These are phyloP conservation scores for Pythium plurisporium DNA, from an alignment of 352 stramenopile species.

Conservation along the genomic window DNA sequence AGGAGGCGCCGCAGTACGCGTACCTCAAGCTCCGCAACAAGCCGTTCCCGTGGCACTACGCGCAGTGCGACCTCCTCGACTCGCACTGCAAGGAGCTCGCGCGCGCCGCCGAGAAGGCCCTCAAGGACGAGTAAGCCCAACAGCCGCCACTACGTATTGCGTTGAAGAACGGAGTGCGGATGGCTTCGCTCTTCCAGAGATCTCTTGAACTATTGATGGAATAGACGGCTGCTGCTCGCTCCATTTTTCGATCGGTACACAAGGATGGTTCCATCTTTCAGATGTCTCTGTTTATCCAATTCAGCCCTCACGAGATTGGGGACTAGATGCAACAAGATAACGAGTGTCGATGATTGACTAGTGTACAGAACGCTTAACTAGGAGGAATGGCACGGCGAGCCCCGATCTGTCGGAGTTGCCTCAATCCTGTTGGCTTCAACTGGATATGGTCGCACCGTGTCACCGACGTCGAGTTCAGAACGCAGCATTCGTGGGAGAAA, in stretches of 20 bases:
- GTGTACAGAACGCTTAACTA: not conserved
- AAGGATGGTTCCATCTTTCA: not conserved
- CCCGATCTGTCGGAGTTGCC: no score
- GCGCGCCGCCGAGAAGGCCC: constrained; percentile 57
- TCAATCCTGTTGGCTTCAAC: no score
- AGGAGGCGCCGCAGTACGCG: constrained; percentile 57
- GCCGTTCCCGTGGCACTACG: constrained; percentile 78
- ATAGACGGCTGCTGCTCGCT: constrained; percentile 1
- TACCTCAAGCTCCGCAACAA: constrained; percentile 89
- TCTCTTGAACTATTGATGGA: constrained; percentile 6
- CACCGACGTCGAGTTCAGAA: no score
- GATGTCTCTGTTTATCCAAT: no score
- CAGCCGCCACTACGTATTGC: constrained; percentile 1
- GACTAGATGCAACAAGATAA: no score
- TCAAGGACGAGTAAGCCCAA: constrained; percentile 44
- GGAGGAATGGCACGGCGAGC: no score
- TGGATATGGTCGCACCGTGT: no score
- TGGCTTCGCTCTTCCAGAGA: not conserved
- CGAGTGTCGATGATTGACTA: not conserved
- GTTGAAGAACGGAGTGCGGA: constrained; percentile 13
- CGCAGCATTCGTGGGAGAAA: no score
- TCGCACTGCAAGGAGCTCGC: constrained; percentile 62
- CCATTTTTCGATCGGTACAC: constrained; percentile 1
- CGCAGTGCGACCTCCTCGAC: constrained; percentile 80
- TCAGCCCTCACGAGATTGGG: no score